phyloP scores from a whole-genome alignment of 768 basidiomycete genomes.

The Chalciporus piperatus region DNA sequence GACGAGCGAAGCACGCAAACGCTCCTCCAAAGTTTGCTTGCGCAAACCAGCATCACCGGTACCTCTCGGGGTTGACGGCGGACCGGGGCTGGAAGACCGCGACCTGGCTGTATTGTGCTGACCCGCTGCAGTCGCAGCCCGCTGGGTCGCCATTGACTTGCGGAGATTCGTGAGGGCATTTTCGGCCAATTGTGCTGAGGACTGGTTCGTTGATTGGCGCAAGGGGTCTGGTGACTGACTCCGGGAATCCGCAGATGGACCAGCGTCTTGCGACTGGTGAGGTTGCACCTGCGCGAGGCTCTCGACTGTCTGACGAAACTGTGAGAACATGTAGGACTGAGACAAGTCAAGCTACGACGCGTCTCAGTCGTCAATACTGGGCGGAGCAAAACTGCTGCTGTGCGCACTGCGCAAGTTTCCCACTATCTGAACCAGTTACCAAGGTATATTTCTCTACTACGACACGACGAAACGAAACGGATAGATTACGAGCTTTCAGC shows the following conservation, averaged over 20 bases:
- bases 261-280: constrained; percentile 36
- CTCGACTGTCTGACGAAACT: constrained; percentile 73
- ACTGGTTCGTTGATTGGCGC: constrained; percentile 31
- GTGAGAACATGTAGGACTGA: constrained; percentile 61
- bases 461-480: background rate
- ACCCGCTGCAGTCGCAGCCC: constrained; percentile 40
- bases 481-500: constrained; percentile 25
- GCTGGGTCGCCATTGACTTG: constrained; percentile 58
- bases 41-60: constrained; percentile 26
- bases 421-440: background rate
- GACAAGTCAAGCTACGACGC: background rate
- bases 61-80: constrained; percentile 18
- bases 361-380: background rate
- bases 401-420: background rate
- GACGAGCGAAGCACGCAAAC: constrained; percentile 63
- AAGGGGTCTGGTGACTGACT: constrained; percentile 37
- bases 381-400: background rate
- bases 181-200: constrained; percentile 59
- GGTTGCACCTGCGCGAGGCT: constrained; percentile 51
- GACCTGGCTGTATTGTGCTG: constrained; percentile 16
- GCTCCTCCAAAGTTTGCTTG: constrained; percentile 71
- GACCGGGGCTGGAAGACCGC: constrained; percentile 25
- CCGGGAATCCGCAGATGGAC: constrained; percentile 27
- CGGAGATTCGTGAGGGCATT: constrained; percentile 58
- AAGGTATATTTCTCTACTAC: background rate